Conservation (phyloP, 2,329 filamentous ascomycete genomes). For the Colletotrichum sp. region DNA sequence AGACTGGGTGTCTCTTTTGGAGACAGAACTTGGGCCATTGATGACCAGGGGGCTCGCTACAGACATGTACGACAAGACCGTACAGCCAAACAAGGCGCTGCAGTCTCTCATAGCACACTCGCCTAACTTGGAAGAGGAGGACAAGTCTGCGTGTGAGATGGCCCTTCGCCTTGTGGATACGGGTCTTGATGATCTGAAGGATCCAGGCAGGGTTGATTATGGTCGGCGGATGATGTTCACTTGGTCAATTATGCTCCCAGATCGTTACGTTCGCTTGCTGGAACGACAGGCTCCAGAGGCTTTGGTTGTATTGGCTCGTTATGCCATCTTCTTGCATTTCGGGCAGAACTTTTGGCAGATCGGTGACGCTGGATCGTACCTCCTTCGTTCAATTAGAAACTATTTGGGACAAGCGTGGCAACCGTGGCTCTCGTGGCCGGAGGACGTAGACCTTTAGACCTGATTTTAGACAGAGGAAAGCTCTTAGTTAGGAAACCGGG, state of each 20-base stretch:
- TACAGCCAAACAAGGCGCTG: neutral
- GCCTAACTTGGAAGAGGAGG: neutral
- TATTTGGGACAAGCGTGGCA: neutral
- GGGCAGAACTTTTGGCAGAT: neutral
- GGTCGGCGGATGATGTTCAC: neutral
- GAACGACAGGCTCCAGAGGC: neutral
- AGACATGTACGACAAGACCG: neutral
- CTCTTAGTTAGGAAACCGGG: accelerated
- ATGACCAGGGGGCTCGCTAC: neutral
- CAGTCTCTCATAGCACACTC: neutral
- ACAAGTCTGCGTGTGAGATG: neutral
- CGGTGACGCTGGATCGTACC: neutral
- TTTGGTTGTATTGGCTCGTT: neutral
- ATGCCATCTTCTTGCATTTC: neutral
- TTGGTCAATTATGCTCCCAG: neutral
- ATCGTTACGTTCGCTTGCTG: neutral
- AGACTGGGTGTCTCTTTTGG: neutral
- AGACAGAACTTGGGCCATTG: neutral
- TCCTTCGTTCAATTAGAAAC: neutral
- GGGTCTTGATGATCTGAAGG: neutral
- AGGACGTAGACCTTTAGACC: neutral
- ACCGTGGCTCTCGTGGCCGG: neutral
- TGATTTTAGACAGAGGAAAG: neutral
- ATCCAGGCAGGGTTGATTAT: neutral
- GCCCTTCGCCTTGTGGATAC: neutral